Evolutionary conservation across 495 filamentous ascomycete genomes (phyloP).

Genomic region (Aspergillus taichungensis): DNA sequence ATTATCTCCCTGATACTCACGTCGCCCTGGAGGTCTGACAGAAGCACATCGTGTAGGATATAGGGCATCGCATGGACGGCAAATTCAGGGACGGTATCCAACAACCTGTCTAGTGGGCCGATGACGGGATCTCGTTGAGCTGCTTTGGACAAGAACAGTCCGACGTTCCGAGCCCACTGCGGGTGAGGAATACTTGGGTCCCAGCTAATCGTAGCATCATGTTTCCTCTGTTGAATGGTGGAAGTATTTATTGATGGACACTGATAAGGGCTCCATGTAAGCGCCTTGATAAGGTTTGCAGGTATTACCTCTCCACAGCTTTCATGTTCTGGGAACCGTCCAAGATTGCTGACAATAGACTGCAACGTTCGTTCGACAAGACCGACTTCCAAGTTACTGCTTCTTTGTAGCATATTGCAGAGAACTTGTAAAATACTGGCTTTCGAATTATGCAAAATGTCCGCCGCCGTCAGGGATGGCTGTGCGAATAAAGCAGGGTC

Average conservation of each 20-base stretch:
- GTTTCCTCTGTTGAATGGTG: conserved; percentile 8
- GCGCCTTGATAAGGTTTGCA: conserved; percentile 28
- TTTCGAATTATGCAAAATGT: conserved; percentile 30
- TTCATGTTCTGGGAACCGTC: conserved; percentile 34
- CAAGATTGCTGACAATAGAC: conserved; percentile 52
- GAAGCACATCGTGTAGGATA: conserved; percentile 69
- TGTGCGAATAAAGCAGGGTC: conserved; percentile 19
- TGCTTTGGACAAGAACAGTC: conserved; percentile 51
- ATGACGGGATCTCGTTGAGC: conserved; percentile 56
- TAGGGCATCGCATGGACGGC: conserved; percentile 67
- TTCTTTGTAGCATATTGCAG: conserved; percentile 56
- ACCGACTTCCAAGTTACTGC: conserved; percentile 55
- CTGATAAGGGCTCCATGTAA: conserved; percentile 37
- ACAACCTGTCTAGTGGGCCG: conserved; percentile 50
- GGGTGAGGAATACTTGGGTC: conserved; percentile 14
- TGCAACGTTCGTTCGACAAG: conserved; percentile 72
- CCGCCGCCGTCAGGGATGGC: neutral
- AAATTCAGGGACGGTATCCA: conserved; percentile 54
- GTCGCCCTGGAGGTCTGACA: conserved; percentile 34
- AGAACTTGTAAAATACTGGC: conserved; percentile 53
- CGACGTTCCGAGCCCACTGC: conserved; percentile 58
- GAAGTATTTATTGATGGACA: conserved; percentile 22
- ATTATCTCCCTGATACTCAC: conserved; percentile 24
- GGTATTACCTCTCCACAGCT: conserved; percentile 39
- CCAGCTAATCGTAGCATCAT: conserved; percentile 4